Conservation (phyloP, 305 asterid species). For the Fraxinus sp. region DNA sequence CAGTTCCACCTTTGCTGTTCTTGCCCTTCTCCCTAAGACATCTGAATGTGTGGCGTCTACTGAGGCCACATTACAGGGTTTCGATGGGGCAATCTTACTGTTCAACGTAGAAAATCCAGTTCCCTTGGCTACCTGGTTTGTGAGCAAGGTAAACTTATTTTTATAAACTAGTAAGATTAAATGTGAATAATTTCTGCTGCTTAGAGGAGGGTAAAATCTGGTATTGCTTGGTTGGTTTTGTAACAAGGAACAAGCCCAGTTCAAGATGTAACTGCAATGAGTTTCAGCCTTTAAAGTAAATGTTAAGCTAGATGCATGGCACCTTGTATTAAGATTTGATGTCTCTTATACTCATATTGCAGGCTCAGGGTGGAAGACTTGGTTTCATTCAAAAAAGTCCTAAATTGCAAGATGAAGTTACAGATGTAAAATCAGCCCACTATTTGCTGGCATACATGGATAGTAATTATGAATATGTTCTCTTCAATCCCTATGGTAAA, state of each 20-base stretch:
- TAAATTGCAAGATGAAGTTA: constrained; percentile 29
- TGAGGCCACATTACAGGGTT: constrained; percentile 31
- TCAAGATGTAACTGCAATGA: not conserved
- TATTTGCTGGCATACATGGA: constrained; percentile 56
- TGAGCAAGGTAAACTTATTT: constrained; percentile 56
- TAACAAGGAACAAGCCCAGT: constrained; percentile 2
- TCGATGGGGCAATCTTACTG: constrained; percentile 62
- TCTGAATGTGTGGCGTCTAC: constrained; percentile 25
- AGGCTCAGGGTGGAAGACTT: constrained; percentile 74
- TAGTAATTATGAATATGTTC: constrained; percentile 60
- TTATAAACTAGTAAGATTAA: not conserved
- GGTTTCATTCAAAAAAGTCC: constrained; percentile 46
- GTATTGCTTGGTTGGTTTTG: not conserved
- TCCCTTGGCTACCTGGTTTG: constrained; percentile 74
- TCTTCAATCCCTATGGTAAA: constrained; percentile 54
- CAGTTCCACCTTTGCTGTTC: constrained; percentile 69
- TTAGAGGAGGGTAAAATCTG: not conserved
- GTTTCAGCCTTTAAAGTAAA: not conserved
- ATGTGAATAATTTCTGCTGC: not conserved
- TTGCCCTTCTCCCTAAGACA: constrained; percentile 46
- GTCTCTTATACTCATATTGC: constrained; percentile 21
- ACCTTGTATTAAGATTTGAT: not conserved
- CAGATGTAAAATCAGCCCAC: constrained; percentile 31
- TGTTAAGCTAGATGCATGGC: not conserved
- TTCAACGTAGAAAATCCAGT: constrained; percentile 65